phyloP scores from a whole-genome alignment of 2,329 filamentous ascomycete genomes.

The Colletotrichum eremochloae region DNA sequence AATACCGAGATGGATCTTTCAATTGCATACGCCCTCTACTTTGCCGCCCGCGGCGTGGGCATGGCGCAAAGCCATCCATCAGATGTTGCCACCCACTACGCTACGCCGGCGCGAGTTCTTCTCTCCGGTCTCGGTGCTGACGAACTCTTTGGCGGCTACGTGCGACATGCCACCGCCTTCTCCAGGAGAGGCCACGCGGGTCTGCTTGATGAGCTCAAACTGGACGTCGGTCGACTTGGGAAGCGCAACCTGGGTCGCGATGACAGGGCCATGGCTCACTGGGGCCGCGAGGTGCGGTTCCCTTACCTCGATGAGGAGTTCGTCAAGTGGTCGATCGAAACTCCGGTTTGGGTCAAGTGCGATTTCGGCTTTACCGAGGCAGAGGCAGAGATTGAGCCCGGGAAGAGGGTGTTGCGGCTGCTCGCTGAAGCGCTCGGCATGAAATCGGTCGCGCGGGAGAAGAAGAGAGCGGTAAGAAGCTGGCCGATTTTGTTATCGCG shows the following conservation, averaged over 20 bases:
- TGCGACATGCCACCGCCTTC: constrained; percentile 84
- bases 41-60: constrained; percentile 84
- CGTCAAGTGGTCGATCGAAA: constrained; percentile 81
- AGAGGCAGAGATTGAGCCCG: constrained; percentile 72
- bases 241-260: constrained; percentile 96
- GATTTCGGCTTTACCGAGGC: constrained; percentile 69
- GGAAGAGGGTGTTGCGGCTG: constrained; percentile 84
- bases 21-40: constrained; percentile 94
- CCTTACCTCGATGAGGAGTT: constrained; percentile 91
- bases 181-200: constrained; percentile 75
- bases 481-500: rapidly evolving
- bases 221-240: constrained; percentile 88
- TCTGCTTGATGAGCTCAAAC: constrained; percentile 83
- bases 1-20: constrained; percentile 99
- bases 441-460: constrained; percentile 80
- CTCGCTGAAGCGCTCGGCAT: constrained; percentile 82
- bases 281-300: constrained; percentile 89
- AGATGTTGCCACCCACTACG: constrained; percentile 61
- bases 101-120: constrained; percentile 82
- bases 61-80: constrained; percentile 52
- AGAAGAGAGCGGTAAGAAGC: constrained; percentile 84
- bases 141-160: constrained; percentile 95
- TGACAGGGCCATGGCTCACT: constrained; percentile 90
- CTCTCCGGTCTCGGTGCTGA: constrained; percentile 95
- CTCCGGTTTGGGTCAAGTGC: constrained; percentile 87